These are phyloP conservation scores for Scedosporium apiospermum DNA, from an alignment of 2,329 filamentous ascomycete genomes.

Conservation along the genomic window DNA sequence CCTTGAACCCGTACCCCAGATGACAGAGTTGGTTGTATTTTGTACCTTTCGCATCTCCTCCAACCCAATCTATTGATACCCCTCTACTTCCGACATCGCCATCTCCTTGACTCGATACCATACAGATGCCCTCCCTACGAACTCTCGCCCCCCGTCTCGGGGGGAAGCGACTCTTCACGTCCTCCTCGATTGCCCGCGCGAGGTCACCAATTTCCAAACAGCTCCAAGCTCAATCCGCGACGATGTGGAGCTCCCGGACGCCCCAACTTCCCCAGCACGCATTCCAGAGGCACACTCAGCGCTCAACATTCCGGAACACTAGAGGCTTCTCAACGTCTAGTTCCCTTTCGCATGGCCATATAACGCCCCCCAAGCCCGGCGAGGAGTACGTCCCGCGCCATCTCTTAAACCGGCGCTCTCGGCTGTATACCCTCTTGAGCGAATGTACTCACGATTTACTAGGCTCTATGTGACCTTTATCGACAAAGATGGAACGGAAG, in stretches of 20 bases:
- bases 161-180: background rate
- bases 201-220: background rate
- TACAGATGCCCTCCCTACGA: background rate
- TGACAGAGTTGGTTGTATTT: no score
- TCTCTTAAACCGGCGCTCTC: background rate
- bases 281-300: background rate
- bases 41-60: no score
- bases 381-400: slow-evolving; percentile 61
- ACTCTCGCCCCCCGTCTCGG: background rate
- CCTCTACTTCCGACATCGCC: background rate
- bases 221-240: background rate
- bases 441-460: background rate
- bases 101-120: background rate
- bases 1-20: no score
- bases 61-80: background rate
- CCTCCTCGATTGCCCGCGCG: background rate
- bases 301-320: background rate
- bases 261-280: background rate
- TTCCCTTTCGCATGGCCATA: slow-evolving; percentile 59
- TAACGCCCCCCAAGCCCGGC: slow-evolving; percentile 75
- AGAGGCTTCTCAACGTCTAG: background rate
- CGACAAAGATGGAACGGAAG: slow-evolving; percentile 73
- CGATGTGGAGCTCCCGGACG: background rate
- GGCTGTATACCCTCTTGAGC: background rate
- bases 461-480: slow-evolving; percentile 87